Evolutionary conservation across 2,329 filamentous ascomycete species (phyloP), one percentile per base, ranked within the genome.

Genomic region (Phaeoacremonium minimum): DNA sequence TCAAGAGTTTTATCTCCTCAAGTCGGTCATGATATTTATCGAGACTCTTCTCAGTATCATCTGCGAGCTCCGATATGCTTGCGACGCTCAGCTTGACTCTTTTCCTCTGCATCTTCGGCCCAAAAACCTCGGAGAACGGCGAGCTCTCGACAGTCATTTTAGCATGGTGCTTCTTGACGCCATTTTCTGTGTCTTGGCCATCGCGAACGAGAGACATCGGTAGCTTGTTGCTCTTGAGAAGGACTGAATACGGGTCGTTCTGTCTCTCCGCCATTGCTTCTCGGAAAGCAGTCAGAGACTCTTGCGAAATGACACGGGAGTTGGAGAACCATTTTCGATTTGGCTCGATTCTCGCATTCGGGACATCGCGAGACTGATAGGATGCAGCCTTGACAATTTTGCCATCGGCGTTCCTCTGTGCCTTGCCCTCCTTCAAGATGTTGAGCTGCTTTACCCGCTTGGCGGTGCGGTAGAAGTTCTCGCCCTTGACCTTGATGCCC

Each of bases 171-270:
- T 95, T 81, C 67, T 95, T 94, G 40, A 95, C 62, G 1, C 90
- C 91, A 52, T 95, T 91, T 49, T 83, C 77, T 30, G 38, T 37
- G 32, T 81, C 75, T 39, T 83, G 73, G 37, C 77, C 78, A 53
- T 97, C 91, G 43, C 81, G 77, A 56, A 98, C 95, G 59, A 98
- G 68, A 49, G 82, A 91, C 88, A 98, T 91, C 28, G 93, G 93
- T 33, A 98, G 75, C 69, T 97, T 97, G 65, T 97, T 97, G 48
- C 86, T 85, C 70, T 96, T 96, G 46, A 98, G 73, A n/a, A 97
- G 77, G 42, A 95, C 93, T 42, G 86, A 84, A 62, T 95, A 96
- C 0, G 93, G 93, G 55, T 98, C 89, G 14, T 83, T 82, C 35
- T 87, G 83, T 62, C 90, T 86, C 62, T 95, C 89, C 29, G 87